Evolutionary conservation across 805 yeast species (phyloP), one percentile per base, ranked within the genome.

Genomic region (Schwanniomyces vanrijiae): DNA sequence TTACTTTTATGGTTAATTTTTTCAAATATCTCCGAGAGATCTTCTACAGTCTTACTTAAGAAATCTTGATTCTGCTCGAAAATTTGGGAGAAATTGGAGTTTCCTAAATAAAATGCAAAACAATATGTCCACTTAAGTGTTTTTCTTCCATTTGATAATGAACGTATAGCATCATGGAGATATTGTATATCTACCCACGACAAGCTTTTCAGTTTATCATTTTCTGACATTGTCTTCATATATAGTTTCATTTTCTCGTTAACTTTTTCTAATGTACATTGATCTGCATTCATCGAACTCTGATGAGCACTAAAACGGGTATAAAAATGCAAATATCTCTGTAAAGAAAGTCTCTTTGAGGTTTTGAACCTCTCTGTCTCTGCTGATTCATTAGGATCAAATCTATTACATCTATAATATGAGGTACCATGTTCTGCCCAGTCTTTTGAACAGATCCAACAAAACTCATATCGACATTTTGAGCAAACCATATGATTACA

Each of bases 401-500:
- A 87, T 43, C 81, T 68, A 50, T 79, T 81, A 61, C 98, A 92
- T 48, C 81, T 80, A 64, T 82, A 90, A 66, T 73, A 82, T 37
- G 73, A 69, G 24, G 76, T 71, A 3, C 82, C 82, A 67, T 92
- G 98, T 13, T 66, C 67, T 0, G 62, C 58, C 99, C 99, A 92
- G 28, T 73, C 78, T 3, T 84, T 84, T 51, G 81, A 62, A 65
- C 99, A 94, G 34, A 91, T 82, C 99, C 99, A 94, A 65, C 99
- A 94, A 61, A 90, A 94, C 61, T 91, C 88, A 62, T 80, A 67
- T 10, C 64, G 60, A 64, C 99, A 94, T 48, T 82, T 84, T 3
- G 80, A 73, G 64, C 99, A 94, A 1, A 83, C 78, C 96, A 94
- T 92, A 67, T 94, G 99, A 66, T 92, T 92, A 68, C 99, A 94